A percentile compares a stretch with the other conserved stretches of the same genome.
These are phyloP conservation scores for Fraxinus xanthoxyloides DNA, from an alignment of 305 asterid genomes.

Conservation along the genomic window DNA sequence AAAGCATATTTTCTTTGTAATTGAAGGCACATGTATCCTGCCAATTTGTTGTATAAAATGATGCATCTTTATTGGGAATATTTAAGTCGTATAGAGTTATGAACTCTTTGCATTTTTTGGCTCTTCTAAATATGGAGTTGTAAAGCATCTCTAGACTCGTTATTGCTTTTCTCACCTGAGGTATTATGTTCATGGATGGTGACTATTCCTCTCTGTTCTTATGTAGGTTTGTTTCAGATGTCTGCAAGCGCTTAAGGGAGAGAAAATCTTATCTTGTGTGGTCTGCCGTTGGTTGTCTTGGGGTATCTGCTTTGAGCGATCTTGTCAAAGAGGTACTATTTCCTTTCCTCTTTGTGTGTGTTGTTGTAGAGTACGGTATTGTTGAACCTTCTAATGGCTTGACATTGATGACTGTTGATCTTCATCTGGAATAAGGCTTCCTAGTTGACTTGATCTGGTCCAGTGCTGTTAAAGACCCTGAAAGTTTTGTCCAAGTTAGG, in stretches of 20 bases:
- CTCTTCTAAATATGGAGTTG: background rate
- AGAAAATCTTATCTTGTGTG: conserved; percentile 77
- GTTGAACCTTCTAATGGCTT: background rate
- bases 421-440: conserved; percentile 14
- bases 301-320: conserved; percentile 74
- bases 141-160: background rate
- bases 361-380: background rate
- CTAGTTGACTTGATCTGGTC: conserved; percentile 5
- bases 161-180: background rate
- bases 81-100: conserved; percentile 4
- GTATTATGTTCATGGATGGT: conserved; percentile 9
- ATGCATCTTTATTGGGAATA: background rate
- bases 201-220: conserved; percentile 10
- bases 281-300: conserved; percentile 85
- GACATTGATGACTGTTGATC: background rate
- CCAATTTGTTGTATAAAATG: background rate
- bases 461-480: background rate
- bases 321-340: conserved; percentile 74
- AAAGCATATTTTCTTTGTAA: background rate
- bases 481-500: conserved; percentile 1
- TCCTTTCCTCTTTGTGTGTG: background rate
- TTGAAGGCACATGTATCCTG: background rate
- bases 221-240: conserved; percentile 64
- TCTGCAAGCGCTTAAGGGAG: conserved; percentile 75
- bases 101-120: background rate